Percentiles rank a stretch among this genome's conserved stretches.
These are phyloP conservation scores for Aspergillus sp. DNA, from an alignment of 2,329 filamentous ascomycete species.

Conservation along the genomic window DNA sequence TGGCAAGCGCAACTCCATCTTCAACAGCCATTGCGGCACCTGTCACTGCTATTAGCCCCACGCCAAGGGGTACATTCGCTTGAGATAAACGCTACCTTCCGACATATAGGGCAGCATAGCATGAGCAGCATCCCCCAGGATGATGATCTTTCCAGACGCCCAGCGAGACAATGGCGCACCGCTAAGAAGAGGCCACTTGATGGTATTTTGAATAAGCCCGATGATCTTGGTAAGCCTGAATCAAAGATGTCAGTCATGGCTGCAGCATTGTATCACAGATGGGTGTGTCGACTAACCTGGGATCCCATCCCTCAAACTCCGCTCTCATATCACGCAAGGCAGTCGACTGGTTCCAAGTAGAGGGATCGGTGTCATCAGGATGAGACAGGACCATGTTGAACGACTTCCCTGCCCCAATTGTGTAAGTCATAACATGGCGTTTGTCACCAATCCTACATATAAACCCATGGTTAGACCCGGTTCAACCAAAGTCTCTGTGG, in stretches of 20 bases:
- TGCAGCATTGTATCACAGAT: too few relatives aligned
- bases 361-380: constrained; percentile 35
- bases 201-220: constrained; percentile 7
- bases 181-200: constrained; percentile 28
- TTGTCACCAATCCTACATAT: constrained; percentile 20
- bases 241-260: neutral
- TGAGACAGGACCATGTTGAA: constrained; percentile 51
- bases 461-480: neutral
- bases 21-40: constrained; percentile 48
- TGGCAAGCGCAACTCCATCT: constrained; percentile 42
- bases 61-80: neutral
- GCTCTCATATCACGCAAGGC: constrained; percentile 32
- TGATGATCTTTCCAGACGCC: constrained; percentile 30
- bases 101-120: constrained; percentile 48
- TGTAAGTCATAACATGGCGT: constrained; percentile 45
- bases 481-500: neutral
- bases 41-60: constrained; percentile 2
- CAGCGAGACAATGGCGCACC: constrained; percentile 9
- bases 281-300: constrained; percentile 7
- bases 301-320: constrained; percentile 22
- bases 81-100: constrained; percentile 20
- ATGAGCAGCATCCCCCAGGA: constrained; percentile 46
- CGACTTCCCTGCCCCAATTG: constrained; percentile 42
- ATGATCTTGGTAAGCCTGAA: constrained; percentile 29
- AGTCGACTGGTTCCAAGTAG: constrained; percentile 24